Base-by-base conservation (phyloP, 2,329 filamentous ascomycete species). In the Gnomoniopsis smithogilvyi region DNA sequence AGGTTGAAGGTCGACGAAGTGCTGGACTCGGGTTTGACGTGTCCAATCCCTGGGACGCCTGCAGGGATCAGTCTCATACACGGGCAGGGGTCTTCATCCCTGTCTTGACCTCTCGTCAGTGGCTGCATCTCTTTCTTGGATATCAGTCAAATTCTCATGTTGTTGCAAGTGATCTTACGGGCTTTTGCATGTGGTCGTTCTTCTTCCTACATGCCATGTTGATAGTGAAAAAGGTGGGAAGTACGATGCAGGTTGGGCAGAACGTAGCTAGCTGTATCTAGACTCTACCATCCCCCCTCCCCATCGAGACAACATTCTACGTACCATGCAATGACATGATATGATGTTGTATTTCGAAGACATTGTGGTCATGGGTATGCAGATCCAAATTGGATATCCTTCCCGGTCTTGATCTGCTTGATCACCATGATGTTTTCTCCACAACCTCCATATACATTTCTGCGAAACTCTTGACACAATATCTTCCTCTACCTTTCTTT, bases 21-120 rank as follows among this genome's bases (percentile, higher is more conserved):
- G 11, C 19, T 19, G 19, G 19, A 14, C 19, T 47, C 45, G 45
- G 45, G 19, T 24, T 47, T 51, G 36, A 59, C 59, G 59, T 61
- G 59, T 61, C 58, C 38, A 41, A 36, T 14, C 17, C 12, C 3
- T 15, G 12, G 36, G 34, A 58, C 50, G 51, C 59, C 59, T 58
- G 59, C 36, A 41, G 36, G 36, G 36, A 14, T 41, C 12, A 7
- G 26, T 30, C 36, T 41, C 17, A 4, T 41, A 4, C 36, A 41
- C 12, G 17, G 36, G 12, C 36, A 14, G 36, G 36, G 36, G 12
- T 12, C 36, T 12, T 41, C 6, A n/a, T 19, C 43, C 43, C 43
- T 46, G 43, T 46, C 43, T 46, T 19, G 43, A 46, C 19, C 14
- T 41, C 14, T 12, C 38, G 14, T 41, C 14, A 12, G 15, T 41